These are phyloP conservation scores for Odontarrhena argentea DNA, from an alignment of 345 rosid genomes.

Conservation along the genomic window DNA sequence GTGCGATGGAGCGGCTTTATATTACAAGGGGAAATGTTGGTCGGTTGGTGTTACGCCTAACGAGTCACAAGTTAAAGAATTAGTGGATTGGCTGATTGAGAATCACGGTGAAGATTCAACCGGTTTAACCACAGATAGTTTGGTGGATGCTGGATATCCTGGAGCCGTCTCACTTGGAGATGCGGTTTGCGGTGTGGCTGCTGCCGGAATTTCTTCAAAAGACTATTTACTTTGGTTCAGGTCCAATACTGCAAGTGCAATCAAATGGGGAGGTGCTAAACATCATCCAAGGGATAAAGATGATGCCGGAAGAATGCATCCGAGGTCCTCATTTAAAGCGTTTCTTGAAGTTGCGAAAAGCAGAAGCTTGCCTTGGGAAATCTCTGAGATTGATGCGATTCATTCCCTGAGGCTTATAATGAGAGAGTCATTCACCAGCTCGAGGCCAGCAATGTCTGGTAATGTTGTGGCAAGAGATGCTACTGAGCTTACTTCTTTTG, in stretches of 20 bases:
- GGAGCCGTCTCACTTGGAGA: conserved; percentile 66
- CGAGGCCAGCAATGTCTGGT: conserved; percentile 32
- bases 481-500: conserved; percentile 65
- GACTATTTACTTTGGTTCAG: conserved; percentile 91
- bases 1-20: conserved; percentile 89
- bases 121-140: conserved; percentile 73
- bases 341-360: conserved; percentile 83
- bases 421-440: conserved; percentile 60
- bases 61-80: conserved; percentile 67
- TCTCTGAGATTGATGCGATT: conserved; percentile 74
- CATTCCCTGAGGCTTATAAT: conserved; percentile 76
- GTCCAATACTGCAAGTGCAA: conserved; percentile 72
- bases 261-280: conserved; percentile 94
- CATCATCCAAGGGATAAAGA: conserved; percentile 68
- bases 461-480: conserved; percentile 46
- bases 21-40: conserved; percentile 63
- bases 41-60: conserved; percentile 76
- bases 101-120: conserved; percentile 68
- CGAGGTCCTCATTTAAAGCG: conserved; percentile 77
- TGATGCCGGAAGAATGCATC: conserved; percentile 70
- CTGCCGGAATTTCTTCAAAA: conserved; percentile 65
- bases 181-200: conserved; percentile 86
- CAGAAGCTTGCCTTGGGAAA: conserved; percentile 83
- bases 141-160: conserved; percentile 74
- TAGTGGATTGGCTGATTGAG: conserved; percentile 63